Percentiles rank a stretch among this genome's conserved stretches.
phyloP scores from a whole-genome alignment of 1,139 yeast species.

The Meyerozyma smithsonii region DNA sequence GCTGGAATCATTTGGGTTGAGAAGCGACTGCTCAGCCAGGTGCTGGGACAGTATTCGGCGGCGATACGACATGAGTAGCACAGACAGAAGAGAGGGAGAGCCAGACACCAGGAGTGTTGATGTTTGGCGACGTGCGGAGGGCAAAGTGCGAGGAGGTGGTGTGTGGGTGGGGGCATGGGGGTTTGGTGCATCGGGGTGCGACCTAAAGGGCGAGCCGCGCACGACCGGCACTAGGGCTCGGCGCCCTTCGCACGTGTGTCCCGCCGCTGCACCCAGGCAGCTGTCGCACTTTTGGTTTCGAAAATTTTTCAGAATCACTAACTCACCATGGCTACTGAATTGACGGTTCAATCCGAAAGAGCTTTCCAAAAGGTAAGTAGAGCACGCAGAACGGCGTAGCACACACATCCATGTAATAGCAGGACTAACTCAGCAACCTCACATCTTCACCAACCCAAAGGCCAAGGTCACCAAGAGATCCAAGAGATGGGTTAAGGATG shows the following conservation, averaged over 20 bases:
- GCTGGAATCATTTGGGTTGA: conserved; percentile 17
- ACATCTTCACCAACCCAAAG: conserved; percentile 99
- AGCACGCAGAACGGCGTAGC: background rate
- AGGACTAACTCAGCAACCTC: conserved; percentile 84
- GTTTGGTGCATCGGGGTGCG: no score
- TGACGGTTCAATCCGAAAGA: conserved; percentile 99
- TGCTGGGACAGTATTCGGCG: conserved; percentile 16
- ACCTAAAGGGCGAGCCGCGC: no score
- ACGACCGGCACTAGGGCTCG: background rate
- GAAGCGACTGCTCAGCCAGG: conserved; percentile 15
- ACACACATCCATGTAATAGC: background rate
- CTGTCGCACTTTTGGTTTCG: conserved; percentile 2
- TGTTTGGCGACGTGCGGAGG: no score
- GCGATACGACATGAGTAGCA: background rate
- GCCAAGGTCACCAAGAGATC: conserved; percentile 97
- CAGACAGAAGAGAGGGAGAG: no score
- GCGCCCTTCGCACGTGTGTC: background rate
- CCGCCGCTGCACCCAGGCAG: background rate
- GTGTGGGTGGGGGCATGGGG: no score
- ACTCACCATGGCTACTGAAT: conserved; percentile 94
- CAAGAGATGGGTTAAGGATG: conserved; percentile 99
- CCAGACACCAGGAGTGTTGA: conserved; percentile 5
- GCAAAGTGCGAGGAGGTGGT: no score
- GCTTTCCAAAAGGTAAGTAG: conserved; percentile 99
- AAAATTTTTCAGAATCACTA: conserved; percentile 5